These are phyloP conservation scores for Neurospora tetrasperma DNA, from an alignment of 495 filamentous ascomycete genomes.

Conservation along the genomic window DNA sequence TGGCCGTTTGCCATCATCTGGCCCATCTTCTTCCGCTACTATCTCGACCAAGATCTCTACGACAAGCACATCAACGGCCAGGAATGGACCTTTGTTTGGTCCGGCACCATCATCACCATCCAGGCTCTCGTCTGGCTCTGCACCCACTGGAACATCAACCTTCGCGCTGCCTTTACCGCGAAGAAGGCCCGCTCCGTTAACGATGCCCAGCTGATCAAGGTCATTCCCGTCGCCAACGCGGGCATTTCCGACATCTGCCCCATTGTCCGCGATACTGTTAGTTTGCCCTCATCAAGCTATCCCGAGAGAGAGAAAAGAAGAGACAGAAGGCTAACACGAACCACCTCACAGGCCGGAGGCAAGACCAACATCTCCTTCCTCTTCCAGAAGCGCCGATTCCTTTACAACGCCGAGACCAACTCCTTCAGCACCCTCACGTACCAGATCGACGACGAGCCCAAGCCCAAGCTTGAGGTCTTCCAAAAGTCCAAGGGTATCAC, in stretches of 20 bases:
- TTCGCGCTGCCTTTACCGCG: slow-evolving; percentile 73
- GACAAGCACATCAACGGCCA: slow-evolving; percentile 75
- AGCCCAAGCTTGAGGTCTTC: slow-evolving; percentile 63
- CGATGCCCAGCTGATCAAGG: slow-evolving; percentile 82
- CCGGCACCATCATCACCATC: slow-evolving; percentile 72
- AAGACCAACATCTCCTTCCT: slow-evolving; percentile 77
- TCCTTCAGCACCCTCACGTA: slow-evolving; percentile 76
- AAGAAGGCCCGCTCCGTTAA: slow-evolving; percentile 58
- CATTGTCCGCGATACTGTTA: slow-evolving; percentile 61
- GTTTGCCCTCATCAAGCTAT: slow-evolving; percentile 8
- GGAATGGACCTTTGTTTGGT: slow-evolving; percentile 97
- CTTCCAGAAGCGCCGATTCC: slow-evolving; percentile 96
- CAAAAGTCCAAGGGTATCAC: slow-evolving; percentile 67
- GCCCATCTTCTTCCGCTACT: slow-evolving; percentile 81
- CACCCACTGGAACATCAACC: slow-evolving; percentile 92
- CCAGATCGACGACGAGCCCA: slow-evolving; percentile 74
- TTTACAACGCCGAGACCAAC: slow-evolving; percentile 60
- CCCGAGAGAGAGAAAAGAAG: neutral
- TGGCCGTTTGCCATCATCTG: slow-evolving; percentile 88
- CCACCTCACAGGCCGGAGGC: slow-evolving; percentile 43
- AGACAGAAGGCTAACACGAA: slow-evolving; percentile 1
- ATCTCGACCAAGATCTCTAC: slow-evolving; percentile 72
- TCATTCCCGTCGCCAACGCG: slow-evolving; percentile 83
- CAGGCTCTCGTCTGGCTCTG: slow-evolving; percentile 90
- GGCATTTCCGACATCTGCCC: slow-evolving; percentile 82